Conservation (phyloP, 768 basidiomycete species). For the Chalciporus sphaerocephalus region DNA sequence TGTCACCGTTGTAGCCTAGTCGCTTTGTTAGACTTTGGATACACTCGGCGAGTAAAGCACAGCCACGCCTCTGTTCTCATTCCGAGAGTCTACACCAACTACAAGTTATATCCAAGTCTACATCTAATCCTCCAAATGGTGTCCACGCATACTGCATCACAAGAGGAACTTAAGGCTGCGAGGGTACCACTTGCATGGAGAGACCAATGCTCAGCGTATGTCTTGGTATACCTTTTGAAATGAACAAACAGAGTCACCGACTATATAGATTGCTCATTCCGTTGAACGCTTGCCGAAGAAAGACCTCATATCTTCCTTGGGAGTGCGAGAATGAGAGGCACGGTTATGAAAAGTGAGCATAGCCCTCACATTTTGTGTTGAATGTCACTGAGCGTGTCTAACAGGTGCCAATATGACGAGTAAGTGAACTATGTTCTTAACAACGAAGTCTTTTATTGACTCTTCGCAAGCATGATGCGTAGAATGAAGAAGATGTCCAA, state of each 20-base stretch:
- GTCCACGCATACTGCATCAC: constrained; percentile 75
- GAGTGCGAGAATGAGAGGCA: constrained; percentile 88
- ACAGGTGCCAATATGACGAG: constrained; percentile 94
- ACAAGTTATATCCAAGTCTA: constrained; percentile 3
- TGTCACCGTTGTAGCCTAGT: background rate
- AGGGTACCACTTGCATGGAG: constrained; percentile 79
- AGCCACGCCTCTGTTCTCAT: constrained; percentile 15
- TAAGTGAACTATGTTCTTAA: constrained; percentile 38
- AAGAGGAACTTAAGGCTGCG: constrained; percentile 72
- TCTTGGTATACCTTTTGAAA: constrained; percentile 11
- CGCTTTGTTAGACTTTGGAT: background rate
- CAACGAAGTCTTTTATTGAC: background rate
- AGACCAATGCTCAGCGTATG: constrained; percentile 89
- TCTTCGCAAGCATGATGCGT: constrained; percentile 62
- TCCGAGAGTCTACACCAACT: too few species aligned
- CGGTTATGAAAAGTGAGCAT: constrained; percentile 75
- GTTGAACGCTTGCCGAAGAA: constrained; percentile 79
- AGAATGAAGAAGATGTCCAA: constrained; percentile 83
- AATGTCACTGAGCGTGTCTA: background rate
- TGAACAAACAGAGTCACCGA: constrained; percentile 3
- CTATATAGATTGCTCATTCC: constrained; percentile 71
- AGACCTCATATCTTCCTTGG: constrained; percentile 82
- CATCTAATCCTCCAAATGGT: constrained; percentile 43
- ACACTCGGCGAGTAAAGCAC: constrained; percentile 7
- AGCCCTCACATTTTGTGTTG: background rate